phyloP scores from a whole-genome alignment of 176 grass and related monocot species.

The Oryza meyeriana region DNA sequence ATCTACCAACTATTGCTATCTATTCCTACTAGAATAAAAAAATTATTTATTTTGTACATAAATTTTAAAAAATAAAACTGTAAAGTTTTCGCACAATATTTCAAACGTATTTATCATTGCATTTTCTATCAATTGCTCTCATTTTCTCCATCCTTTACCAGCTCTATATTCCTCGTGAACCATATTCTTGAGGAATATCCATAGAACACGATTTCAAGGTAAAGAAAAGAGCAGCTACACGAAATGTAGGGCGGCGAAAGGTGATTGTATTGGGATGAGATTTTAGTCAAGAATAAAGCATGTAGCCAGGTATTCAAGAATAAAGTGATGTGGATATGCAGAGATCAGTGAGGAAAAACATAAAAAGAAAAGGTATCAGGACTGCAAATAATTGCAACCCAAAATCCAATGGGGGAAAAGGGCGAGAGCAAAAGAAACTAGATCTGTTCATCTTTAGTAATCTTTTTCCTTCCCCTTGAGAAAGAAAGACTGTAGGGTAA shows the following conservation, averaged over 20 bases:
- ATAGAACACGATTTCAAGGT: neutral
- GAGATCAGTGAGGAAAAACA: conserved; percentile 27
- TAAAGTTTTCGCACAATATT: neutral
- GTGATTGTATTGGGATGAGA: conserved; percentile 30
- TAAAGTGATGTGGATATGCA: conserved; percentile 70
- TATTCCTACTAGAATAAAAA: neutral
- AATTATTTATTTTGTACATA: neutral
- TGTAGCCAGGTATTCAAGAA: conserved; percentile 52
- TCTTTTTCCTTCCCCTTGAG: conserved; percentile 26
- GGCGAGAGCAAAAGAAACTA: conserved; percentile 14
- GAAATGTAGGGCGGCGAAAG: conserved; percentile 24
- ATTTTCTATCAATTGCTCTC: neutral
- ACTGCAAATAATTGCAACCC: conserved; percentile 31
- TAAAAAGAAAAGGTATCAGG: conserved; percentile 17
- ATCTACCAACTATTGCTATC: neutral
- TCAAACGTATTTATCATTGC: neutral
- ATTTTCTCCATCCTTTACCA: neutral
- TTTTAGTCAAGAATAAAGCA: conserved; percentile 80
- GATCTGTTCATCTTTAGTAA: conserved; percentile 28
- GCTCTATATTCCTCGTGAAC: neutral
- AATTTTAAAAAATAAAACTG: neutral
- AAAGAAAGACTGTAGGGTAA: conserved; percentile 42
- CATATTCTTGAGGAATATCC: neutral
- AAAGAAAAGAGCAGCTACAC: neutral
- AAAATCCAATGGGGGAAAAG: conserved; percentile 6